phyloP scores from a whole-genome alignment of 306 rosid species.

The Quercus dentata region DNA sequence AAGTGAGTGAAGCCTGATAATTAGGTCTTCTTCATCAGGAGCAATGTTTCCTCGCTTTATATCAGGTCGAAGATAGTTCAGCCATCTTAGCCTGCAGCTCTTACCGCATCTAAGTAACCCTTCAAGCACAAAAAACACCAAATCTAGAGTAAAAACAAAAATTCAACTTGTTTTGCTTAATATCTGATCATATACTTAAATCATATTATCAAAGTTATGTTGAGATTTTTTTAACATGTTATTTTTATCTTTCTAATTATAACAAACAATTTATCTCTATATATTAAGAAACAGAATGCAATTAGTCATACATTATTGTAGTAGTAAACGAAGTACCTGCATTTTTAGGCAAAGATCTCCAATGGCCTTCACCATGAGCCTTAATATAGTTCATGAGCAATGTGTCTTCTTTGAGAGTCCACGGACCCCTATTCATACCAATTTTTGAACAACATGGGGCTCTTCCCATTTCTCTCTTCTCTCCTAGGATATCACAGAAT shows the following conservation, averaged over 20 bases:
- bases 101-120: conserved; percentile 87
- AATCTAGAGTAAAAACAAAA: background rate
- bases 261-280: too few species aligned
- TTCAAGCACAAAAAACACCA: conserved; percentile 6
- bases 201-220: too few species aligned
- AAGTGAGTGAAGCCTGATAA: conserved; percentile 73
- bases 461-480: conserved; percentile 55
- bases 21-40: conserved; percentile 73
- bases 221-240: too few species aligned
- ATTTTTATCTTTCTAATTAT: too few species aligned
- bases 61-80: conserved; percentile 80
- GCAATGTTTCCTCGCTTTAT: conserved; percentile 83
- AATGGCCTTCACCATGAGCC: conserved; percentile 82
- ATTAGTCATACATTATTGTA: background rate
- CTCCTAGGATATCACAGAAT: background rate
- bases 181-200: too few species aligned
- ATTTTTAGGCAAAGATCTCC: conserved; percentile 79
- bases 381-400: conserved; percentile 64
- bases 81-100: conserved; percentile 85
- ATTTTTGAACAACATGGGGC: conserved; percentile 89
- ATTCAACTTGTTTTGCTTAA: background rate
- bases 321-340: conserved; percentile 45
- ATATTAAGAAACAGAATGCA: background rate
- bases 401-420: conserved; percentile 75
- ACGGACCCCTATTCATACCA: conserved; percentile 83